A percentile compares a stretch with the other conserved stretches of the same genome.
These are phyloP conservation scores for Pseudonitzschia multiseries DNA, from an alignment of 108 stramenopile species.

Conservation along the genomic window DNA sequence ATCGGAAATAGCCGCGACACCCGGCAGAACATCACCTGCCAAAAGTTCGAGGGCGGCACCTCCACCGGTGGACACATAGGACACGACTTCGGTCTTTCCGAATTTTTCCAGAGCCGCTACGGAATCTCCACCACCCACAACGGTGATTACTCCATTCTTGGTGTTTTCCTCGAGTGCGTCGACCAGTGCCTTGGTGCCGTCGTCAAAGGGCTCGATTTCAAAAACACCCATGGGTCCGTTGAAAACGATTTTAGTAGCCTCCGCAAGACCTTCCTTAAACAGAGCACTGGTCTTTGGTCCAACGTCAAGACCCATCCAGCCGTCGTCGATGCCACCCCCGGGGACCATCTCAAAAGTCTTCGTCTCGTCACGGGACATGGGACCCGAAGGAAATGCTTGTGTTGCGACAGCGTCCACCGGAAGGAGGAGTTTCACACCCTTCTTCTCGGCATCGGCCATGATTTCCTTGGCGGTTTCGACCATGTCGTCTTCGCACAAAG, in stretches of 20 bases:
- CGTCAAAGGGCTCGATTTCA: constrained; percentile 88
- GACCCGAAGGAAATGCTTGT: constrained; percentile 43
- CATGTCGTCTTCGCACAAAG: constrained; percentile 90
- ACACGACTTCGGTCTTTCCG: constrained; percentile 78
- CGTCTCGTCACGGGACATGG: constrained; percentile 51
- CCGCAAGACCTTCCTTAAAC: constrained; percentile 60
- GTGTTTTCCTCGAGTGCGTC: constrained; percentile 88
- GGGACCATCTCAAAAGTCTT: constrained; percentile 69
- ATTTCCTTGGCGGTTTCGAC: constrained; percentile 86
- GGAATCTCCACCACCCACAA: constrained; percentile 97
- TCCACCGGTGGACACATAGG: constrained; percentile 92
- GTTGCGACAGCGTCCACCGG: constrained; percentile 91
- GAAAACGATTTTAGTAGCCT: constrained; percentile 84
- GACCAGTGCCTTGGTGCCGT: constrained; percentile 86
- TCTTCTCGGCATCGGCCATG: constrained; percentile 59
- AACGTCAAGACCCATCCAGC: constrained; percentile 97
- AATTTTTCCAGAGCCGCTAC: constrained; percentile 87
- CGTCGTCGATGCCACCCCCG: constrained; percentile 75
- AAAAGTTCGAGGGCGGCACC: constrained; percentile 95
- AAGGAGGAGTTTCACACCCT: constrained; percentile 74
- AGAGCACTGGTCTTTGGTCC: constrained; percentile 82
- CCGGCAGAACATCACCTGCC: constrained; percentile 91
- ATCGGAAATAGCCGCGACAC: constrained; percentile 81
- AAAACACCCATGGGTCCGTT: constrained; percentile 98
- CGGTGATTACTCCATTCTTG: constrained; percentile 76